Conservation (phyloP, 139 green algal genomes). For the Zygnema circumcarinatum region DNA sequence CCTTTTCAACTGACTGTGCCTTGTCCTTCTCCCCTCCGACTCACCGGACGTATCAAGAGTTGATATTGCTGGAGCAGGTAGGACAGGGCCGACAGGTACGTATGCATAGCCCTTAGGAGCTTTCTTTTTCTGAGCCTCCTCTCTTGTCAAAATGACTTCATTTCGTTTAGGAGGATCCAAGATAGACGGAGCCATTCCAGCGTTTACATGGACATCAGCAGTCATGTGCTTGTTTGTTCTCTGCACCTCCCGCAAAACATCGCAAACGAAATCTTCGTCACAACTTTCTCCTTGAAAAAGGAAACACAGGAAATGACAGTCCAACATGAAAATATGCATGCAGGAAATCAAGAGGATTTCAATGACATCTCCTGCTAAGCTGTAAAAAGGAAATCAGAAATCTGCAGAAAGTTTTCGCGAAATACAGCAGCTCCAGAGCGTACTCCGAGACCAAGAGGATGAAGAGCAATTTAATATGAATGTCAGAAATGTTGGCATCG, state of each 20-base stretch:
- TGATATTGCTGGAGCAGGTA: neutral
- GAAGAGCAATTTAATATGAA: too few species aligned
- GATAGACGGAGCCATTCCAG: slow-evolving; percentile 11
- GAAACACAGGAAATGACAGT: slow-evolving; percentile 12
- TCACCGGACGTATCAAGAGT: neutral
- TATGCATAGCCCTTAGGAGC: slow-evolving; percentile 34
- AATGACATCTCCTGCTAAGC: too few species aligned
- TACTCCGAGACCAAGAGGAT: too few species aligned
- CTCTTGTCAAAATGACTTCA: slow-evolving; percentile 40
- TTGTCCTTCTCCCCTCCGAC: neutral
- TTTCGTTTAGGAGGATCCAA: slow-evolving; percentile 34
- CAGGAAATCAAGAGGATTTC: too few species aligned
- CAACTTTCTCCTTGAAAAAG: neutral
- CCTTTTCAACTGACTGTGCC: slow-evolving; percentile 22
- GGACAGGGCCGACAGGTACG: neutral
- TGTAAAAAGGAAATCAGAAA: too few species aligned
- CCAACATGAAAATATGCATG: neutral
- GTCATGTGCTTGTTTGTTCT: slow-evolving; percentile 13
- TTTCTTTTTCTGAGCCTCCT: slow-evolving; percentile 32
- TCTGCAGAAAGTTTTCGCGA: too few species aligned
- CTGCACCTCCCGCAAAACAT: neutral
- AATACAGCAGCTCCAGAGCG: too few species aligned
- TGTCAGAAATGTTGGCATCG: too few species aligned
- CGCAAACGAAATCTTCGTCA: too few species aligned
- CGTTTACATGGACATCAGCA: slow-evolving; percentile 3